Evolutionary conservation across 208 protist genomes (phyloP).

Genomic region (Blastocrithidia nonstop): DNA sequence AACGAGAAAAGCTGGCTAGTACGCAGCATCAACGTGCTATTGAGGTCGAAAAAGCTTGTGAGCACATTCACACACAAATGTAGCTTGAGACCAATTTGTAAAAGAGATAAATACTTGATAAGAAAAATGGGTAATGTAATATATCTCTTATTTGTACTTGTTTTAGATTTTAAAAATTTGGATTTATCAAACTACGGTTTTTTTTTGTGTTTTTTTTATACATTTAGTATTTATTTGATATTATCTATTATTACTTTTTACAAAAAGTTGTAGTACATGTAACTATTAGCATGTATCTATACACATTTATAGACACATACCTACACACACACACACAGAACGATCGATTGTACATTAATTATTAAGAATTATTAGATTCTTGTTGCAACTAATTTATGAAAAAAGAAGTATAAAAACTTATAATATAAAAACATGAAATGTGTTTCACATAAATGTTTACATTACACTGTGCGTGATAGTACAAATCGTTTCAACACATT

Average conservation of each 20-base stretch:
- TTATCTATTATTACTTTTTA: background rate
- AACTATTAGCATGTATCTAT: background rate
- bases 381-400: too few relatives aligned
- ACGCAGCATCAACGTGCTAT: slow-evolving; percentile 29
- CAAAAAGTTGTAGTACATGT: background rate
- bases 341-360: too few relatives aligned
- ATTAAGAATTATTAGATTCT: too few relatives aligned
- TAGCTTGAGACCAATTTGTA: background rate
- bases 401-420: too few relatives aligned
- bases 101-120: too few relatives aligned
- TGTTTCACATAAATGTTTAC: too few relatives aligned
- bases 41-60: slow-evolving; percentile 20
- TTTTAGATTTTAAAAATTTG: background rate
- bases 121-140: too few relatives aligned
- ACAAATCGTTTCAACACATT: too few relatives aligned
- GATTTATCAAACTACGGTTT: background rate
- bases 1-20: slow-evolving; percentile 25
- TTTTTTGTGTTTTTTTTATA: background rate
- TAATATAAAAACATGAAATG: too few relatives aligned
- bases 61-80: slow-evolving; percentile 4
- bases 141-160: background rate
- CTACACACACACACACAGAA: too few relatives aligned
- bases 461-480: too few relatives aligned
- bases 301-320: background rate
- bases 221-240: background rate